phyloP scores from a whole-genome alignment of 73 alveolate genomes.

The Paramecium caudatum region DNA sequence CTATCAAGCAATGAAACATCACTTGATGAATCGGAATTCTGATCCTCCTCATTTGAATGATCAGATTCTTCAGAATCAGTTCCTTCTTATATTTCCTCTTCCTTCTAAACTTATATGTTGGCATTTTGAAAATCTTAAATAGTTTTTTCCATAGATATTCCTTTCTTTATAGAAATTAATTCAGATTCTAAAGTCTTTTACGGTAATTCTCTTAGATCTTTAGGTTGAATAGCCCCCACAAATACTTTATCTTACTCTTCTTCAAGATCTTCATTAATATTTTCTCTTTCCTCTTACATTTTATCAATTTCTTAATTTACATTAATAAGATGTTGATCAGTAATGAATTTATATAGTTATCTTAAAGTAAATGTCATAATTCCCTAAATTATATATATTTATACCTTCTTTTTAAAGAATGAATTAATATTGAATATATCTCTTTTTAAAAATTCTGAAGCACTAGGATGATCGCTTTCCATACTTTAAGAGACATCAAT shows the following conservation, averaged over 20 bases:
- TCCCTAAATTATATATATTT: constrained; percentile 57
- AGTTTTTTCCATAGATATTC: constrained; percentile 25
- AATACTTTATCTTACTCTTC: constrained; percentile 85
- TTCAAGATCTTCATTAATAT: constrained; percentile 64
- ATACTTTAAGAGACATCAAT: constrained; percentile 99
- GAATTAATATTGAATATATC: constrained; percentile 98
- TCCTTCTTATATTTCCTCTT: constrained; percentile 78
- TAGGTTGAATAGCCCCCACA: constrained; percentile 83
- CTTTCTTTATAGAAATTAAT: constrained; percentile 63
- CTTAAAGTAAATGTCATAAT: constrained; percentile 88
- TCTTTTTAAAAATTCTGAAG: constrained; percentile 98
- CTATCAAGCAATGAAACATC: constrained; percentile 49
- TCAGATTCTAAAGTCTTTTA: constrained; percentile 71
- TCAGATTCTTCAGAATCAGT: constrained; percentile 82
- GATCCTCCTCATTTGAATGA: constrained; percentile 71
- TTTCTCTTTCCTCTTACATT: constrained; percentile 54
- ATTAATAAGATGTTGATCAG: constrained; percentile 76
- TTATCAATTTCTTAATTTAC: constrained; percentile 70
- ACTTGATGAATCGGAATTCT: constrained; percentile 57
- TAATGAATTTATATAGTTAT: constrained; percentile 90
- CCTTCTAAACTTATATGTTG: constrained; percentile 66
- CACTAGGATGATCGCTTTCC: constrained; percentile 99
- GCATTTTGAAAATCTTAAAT: constrained; percentile 29
- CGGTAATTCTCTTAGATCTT: constrained; percentile 81
- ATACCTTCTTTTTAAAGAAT: constrained; percentile 87